A percentile compares a stretch with the other conserved stretches of the same genome.
Evolutionary conservation across 2,329 filamentous ascomycete species (phyloP).

Genomic region (Calonectria pteridis): DNA sequence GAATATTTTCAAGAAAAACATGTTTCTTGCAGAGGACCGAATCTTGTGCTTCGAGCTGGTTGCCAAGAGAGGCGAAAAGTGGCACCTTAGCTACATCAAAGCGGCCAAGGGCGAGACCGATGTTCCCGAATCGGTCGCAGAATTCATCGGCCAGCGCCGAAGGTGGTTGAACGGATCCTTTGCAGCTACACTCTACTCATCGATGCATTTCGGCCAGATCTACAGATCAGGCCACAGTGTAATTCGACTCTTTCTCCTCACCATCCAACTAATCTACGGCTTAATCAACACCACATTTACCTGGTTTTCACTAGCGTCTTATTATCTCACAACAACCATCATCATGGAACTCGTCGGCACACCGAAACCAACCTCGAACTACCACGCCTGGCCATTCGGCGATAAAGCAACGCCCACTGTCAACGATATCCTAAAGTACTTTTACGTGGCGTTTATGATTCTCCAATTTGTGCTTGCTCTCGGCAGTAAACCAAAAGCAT

Average conservation of each 20-base stretch:
- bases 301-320: neutral
- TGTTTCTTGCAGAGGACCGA: slow-evolving; percentile 2
- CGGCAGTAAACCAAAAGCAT: neutral
- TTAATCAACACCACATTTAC: neutral
- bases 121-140: neutral
- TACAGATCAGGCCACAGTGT: neutral
- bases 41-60: neutral
- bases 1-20: slow-evolving; percentile 6
- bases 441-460: slow-evolving; percentile 5
- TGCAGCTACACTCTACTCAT: neutral
- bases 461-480: neutral
- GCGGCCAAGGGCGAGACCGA: neutral
- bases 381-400: neutral
- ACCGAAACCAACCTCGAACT: neutral
- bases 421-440: neutral
- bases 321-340: neutral
- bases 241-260: neutral
- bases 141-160: slow-evolving; percentile 1
- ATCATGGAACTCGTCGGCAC: slow-evolving; percentile 1
- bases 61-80: neutral
- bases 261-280: neutral
- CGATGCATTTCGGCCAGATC: slow-evolving; percentile 1
- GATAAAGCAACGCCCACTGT: neutral
- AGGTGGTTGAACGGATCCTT: neutral
- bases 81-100: slow-evolving; percentile 1